Evolutionary conservation across 2,329 filamentous ascomycete species (phyloP), one percentile per base, ranked within the genome.

Genomic region (Cordyceps sp.): DNA sequence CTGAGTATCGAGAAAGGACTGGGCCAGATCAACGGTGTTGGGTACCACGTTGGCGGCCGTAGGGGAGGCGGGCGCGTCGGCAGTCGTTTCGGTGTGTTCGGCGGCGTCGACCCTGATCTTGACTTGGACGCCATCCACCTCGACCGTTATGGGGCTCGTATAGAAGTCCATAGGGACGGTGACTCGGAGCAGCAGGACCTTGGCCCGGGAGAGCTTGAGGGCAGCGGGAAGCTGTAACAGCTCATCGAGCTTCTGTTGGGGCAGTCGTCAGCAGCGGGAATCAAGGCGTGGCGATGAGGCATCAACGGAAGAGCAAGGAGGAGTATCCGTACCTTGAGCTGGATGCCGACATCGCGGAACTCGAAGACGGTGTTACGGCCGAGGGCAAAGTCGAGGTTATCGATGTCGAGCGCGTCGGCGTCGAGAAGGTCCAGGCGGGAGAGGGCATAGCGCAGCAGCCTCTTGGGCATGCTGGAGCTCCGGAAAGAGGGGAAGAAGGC

Each of bases 81-180:
- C 72, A 70, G 21, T 78, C 50, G 28, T 52, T 40, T 27, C 57
- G 28, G 17, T 47, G 32, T 45, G 27, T 27, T 42, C 35, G 24
- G 39, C 39, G 21, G 39, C 38, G 44, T 59, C 43, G 22, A 83
- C 60, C 42, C 64, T 65, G 17, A 82, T 47, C 37, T 74, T 68
- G 21, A 92, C 66, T 41, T 86, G 71, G 37, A 94, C 72, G 15
- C 84, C 85, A 43, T 88, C 74, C 16, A 88, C 67, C 47, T 93
- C 81, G 44, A 88, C 72, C 20, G 70, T 63, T 48, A 96, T 92
- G 19, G 83, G 77, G 42, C 78, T 86, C 33, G 74, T 78, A 52
- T 86, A 85, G 41, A 94, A 77, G 53, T 94, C 83, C 49, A 90
- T 77, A 10, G 88, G 84, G 31, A 96, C 68, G 7, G 79, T 92